Percentiles rank a stretch among this genome's conserved stretches.
These are phyloP conservation scores for Saccharomyces paradoxus DNA, from an alignment of 805 yeast genomes.

Conservation along the genomic window DNA sequence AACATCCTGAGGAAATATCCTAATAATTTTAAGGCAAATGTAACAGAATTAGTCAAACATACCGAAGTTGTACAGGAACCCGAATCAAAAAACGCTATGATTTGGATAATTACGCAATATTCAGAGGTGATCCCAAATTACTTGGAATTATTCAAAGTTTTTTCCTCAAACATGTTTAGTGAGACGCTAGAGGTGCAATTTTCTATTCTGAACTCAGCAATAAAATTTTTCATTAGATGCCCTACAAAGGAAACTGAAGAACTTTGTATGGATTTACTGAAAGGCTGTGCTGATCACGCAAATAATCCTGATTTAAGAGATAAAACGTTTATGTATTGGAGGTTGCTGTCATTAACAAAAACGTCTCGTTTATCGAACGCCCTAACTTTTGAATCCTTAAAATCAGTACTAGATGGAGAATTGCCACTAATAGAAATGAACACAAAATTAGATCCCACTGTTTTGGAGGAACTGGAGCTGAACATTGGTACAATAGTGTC, in stretches of 20 bases:
- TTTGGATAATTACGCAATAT: slow-evolving; percentile 80
- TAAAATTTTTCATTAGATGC: slow-evolving; percentile 54
- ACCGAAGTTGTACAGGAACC: slow-evolving; percentile 57
- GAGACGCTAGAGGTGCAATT: slow-evolving; percentile 71
- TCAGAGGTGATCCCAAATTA: slow-evolving; percentile 36
- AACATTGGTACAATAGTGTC: slow-evolving; percentile 78
- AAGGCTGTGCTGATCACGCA: slow-evolving; percentile 61
- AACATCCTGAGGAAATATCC: slow-evolving; percentile 76
- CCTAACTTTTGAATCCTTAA: slow-evolving; percentile 33
- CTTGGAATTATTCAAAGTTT: slow-evolving; percentile 22
- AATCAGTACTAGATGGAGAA: slow-evolving; percentile 49
- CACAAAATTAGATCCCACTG: slow-evolving; percentile 58
- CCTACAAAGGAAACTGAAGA: slow-evolving; percentile 47
- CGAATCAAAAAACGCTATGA: slow-evolving; percentile 67
- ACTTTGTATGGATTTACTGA: slow-evolving; percentile 50
- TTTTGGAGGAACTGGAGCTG: slow-evolving; percentile 74
- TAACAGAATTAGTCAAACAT: slow-evolving; percentile 36
- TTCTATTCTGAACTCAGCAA: slow-evolving; percentile 62
- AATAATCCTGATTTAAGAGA: slow-evolving; percentile 83
- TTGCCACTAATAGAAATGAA: slow-evolving; percentile 61
- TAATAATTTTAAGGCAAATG: slow-evolving; percentile 39
- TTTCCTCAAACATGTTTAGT: slow-evolving; percentile 40
- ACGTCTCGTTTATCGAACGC: slow-evolving; percentile 25
- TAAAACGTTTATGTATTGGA: slow-evolving; percentile 79
- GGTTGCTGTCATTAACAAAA: slow-evolving; percentile 45